A percentile compares a stretch with the other conserved stretches of the same genome.
Conservation (phyloP, 176 grass and related monocot genomes). For the Metroxylon sagu region DNA sequence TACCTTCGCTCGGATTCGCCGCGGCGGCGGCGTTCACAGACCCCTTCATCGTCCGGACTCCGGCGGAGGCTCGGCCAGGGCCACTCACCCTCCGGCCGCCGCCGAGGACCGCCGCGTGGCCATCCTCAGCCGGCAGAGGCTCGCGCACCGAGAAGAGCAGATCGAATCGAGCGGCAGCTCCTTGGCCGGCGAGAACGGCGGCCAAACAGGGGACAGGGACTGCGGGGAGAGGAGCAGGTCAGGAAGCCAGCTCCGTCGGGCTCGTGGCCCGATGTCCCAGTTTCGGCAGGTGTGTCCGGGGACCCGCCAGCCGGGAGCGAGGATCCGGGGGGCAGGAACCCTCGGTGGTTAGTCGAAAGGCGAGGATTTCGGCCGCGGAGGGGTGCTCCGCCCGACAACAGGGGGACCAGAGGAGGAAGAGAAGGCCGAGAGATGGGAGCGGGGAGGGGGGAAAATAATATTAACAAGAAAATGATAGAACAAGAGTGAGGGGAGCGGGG, state of each 20-base stretch:
- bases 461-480: background rate
- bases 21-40: background rate
- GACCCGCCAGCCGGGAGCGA: background rate
- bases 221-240: no score
- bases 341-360: background rate
- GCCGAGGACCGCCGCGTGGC: background rate
- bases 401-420: background rate
- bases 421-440: background rate
- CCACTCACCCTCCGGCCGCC: background rate
- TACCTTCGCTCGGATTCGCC: slow-evolving; percentile 5
- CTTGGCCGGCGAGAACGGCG: no score
- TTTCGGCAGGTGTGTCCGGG: background rate
- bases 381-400: background rate
- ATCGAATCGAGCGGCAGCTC: background rate
- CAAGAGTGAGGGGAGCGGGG: no score
- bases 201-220: no score
- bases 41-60: slow-evolving; percentile 1
- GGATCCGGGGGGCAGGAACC: no score
- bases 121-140: background rate
- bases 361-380: background rate
- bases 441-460: background rate
- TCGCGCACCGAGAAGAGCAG: background rate
- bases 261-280: background rate
- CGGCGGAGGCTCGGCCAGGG: background rate
- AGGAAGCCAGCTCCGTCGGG: background rate